A percentile compares a stretch with the other conserved stretches of the same genome.
Evolutionary conservation across 495 filamentous ascomycete genomes (phyloP).

Genomic region (Tuber calosporum): DNA sequence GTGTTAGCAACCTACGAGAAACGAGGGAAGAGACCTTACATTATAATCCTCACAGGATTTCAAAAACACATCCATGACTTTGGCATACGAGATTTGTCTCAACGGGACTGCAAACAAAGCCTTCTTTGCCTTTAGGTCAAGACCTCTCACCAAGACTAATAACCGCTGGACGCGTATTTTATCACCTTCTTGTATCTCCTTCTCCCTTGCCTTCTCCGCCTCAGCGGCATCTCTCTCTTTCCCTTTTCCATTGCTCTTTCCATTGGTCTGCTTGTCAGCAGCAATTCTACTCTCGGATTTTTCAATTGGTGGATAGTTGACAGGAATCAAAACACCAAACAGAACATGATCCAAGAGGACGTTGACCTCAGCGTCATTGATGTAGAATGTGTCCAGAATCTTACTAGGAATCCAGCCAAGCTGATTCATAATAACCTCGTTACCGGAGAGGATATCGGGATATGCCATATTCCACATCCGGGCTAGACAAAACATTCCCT

Average conservation of each 20-base stretch:
- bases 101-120: slow-evolving; percentile 83
- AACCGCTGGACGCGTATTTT: slow-evolving; percentile 79
- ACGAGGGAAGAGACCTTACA: slow-evolving; percentile 43
- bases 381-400: slow-evolving; percentile 81
- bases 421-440: slow-evolving; percentile 63
- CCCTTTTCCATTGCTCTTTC: slow-evolving; percentile 40
- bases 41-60: slow-evolving; percentile 78
- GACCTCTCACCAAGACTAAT: slow-evolving; percentile 65
- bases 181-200: slow-evolving; percentile 61
- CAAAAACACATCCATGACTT: slow-evolving; percentile 63
- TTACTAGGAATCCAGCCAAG: slow-evolving; percentile 74
- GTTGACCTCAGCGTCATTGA: slow-evolving; percentile 82
- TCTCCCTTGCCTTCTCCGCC: slow-evolving; percentile 45
- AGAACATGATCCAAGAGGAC: slow-evolving; percentile 75
- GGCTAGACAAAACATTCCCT: slow-evolving; percentile 74
- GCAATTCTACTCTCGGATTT: slow-evolving; percentile 53
- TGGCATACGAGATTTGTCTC: slow-evolving; percentile 62
- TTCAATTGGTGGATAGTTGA: slow-evolving; percentile 75
- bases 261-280: slow-evolving; percentile 56
- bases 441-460: slow-evolving; percentile 75
- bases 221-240: slow-evolving; percentile 49
- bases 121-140: slow-evolving; percentile 71
- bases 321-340: slow-evolving; percentile 75
- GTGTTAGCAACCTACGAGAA: slow-evolving; percentile 15
- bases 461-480: slow-evolving; percentile 86